Conservation (phyloP, 192 early-diverging fungal species). For the Mortierella alpina region DNA sequence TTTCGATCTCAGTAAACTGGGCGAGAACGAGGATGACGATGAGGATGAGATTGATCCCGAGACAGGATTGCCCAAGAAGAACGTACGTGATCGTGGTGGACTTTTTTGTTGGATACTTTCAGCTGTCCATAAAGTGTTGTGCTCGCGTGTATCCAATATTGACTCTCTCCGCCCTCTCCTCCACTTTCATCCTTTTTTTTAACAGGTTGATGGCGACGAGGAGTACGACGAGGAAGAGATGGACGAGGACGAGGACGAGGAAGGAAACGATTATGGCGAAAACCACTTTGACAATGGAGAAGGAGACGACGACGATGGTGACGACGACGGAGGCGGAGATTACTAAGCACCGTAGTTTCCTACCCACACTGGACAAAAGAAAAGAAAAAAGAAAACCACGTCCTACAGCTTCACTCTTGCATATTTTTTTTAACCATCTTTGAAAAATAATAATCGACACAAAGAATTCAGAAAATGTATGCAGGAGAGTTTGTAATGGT, state of each 20-base stretch:
- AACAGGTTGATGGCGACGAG: constrained; percentile 33
- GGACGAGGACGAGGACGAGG: constrained; percentile 43
- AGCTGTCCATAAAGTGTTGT: no score
- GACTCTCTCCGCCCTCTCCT: no score
- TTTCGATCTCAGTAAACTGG: constrained; percentile 27
- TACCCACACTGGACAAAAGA: no score
- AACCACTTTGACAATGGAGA: constrained; percentile 45
- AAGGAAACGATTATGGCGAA: constrained; percentile 35
- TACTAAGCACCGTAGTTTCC: constrained; percentile 2
- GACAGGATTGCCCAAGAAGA: constrained; percentile 34
- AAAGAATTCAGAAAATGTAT: no score
- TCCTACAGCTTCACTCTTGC: no score
- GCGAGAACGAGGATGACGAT: constrained; percentile 25
- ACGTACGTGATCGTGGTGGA: not conserved
- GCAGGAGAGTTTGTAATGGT: no score
- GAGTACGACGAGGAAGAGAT: constrained; percentile 29
- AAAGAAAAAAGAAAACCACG: no score
- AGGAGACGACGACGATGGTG: constrained; percentile 33
- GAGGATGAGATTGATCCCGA: constrained; percentile 42
- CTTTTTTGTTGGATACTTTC: not conserved
- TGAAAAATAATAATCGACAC: no score
- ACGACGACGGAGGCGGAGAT: constrained; percentile 25
- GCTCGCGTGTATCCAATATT: not conserved
- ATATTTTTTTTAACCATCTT: no score
- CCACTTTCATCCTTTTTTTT: not conserved